Percentiles rank a stretch among this genome's conserved stretches.
These are phyloP conservation scores for Pythium pectinolyticum DNA, from an alignment of 352 stramenopile genomes.

Conservation along the genomic window DNA sequence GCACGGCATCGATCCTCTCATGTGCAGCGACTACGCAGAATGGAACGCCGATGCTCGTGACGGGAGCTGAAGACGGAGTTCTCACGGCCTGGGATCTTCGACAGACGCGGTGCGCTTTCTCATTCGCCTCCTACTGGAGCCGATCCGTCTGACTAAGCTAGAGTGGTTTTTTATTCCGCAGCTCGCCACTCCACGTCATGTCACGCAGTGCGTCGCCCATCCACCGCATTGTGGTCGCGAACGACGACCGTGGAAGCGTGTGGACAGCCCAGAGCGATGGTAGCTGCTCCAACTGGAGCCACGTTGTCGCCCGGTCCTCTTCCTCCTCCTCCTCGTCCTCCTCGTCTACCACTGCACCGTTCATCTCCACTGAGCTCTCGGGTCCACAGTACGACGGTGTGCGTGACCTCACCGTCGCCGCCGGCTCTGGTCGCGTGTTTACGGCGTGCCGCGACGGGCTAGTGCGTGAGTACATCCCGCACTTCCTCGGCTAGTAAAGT, in stretches of 20 bases:
- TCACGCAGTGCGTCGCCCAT: conserved; percentile 60
- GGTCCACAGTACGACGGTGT: conserved; percentile 72
- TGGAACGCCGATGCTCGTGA: conserved; percentile 42
- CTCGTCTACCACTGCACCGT: conserved; percentile 5
- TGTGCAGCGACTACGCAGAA: conserved; percentile 11
- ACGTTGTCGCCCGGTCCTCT: too few relatives aligned
- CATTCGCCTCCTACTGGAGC: background rate
- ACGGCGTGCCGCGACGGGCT: conserved; percentile 64
- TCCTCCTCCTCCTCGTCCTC: too few relatives aligned
- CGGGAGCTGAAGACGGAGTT: conserved; percentile 63
- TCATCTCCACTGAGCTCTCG: conserved; percentile 48
- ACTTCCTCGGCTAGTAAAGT: conserved; percentile 31
- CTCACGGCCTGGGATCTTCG: conserved; percentile 66
- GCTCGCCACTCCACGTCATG: conserved; percentile 42
- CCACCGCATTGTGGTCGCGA: conserved; percentile 34
- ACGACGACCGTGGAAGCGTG: conserved; percentile 21
- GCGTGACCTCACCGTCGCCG: conserved; percentile 41
- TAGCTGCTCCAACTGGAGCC: conserved; percentile 51
- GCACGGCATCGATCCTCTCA: conserved; percentile 9
- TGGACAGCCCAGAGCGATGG: conserved; percentile 71
- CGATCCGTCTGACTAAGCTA: background rate
- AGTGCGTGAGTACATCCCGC: conserved; percentile 64
- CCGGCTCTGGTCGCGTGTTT: conserved; percentile 43
- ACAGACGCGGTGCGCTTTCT: conserved; percentile 34
- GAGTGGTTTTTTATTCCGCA: conserved; percentile 21